Base-by-base conservation (phyloP, 202 grass and related monocot species). In the Schoenoplectus triqueter region DNA sequence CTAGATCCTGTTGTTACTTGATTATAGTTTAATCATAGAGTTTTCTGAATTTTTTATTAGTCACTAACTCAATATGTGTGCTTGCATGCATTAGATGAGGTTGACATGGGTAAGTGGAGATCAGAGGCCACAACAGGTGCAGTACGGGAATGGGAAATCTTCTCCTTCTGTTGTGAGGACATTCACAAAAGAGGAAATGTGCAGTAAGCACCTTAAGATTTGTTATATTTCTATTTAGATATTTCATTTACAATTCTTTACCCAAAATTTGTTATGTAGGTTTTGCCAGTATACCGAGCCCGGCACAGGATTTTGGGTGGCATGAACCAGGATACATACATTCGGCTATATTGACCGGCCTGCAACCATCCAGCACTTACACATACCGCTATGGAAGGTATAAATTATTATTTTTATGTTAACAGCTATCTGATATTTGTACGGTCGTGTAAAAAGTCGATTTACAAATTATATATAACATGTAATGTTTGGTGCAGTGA, bases 21-120 rank as follows among this genome's bases (percentile, higher is more conserved):
- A 31, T 31, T 31, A 31, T 31, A 31, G 31, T 31, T 31, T 31
- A 31, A 31, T 31, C 31, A 31, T 31, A 31, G 31, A 31, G 31
- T 31, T 31, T 31, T 31, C 31, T 31, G 31, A 31, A 41, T 2
- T 41, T 69, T 10, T 80, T 15, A 46, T n/a, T 59, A 22, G 41
- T 76, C 2, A 80, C 56, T 14, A 14, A 14, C 56, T 59, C 56
- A 59, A 11, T 10, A 59, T 15, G 40, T 61, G 15, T 78, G 7
- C 39, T 10, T 85, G 39, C 13, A 5, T 68, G 64, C n/a, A 31
- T 1, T 83, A 97, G 94, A 94, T 94, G 88, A 97, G 57, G 87
- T 41, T 97, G 49, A 97, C 94, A 31, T 97, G 94, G 94, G 92
- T 97, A 45, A 97, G 94, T 68, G 94, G 92, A 22, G 92, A 97